These are phyloP conservation scores for Cymodocea nodosa DNA, from an alignment of 116 monocot species.

Conservation along the genomic window DNA sequence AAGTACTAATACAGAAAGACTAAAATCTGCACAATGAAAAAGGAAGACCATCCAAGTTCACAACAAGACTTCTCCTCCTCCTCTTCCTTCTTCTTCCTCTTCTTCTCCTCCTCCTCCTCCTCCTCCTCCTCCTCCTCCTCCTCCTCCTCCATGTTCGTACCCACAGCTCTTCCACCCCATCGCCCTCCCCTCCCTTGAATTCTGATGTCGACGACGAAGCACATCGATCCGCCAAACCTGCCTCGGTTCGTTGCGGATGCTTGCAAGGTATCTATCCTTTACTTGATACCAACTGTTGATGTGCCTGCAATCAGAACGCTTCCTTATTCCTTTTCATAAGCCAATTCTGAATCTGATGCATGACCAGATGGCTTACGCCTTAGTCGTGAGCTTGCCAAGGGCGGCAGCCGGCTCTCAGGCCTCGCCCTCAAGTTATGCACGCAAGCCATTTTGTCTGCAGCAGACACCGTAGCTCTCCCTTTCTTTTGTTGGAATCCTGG, in stretches of 20 bases:
- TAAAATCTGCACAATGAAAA: too few relatives aligned
- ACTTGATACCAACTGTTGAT: neutral
- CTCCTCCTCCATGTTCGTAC: too few relatives aligned
- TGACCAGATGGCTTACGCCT: neutral
- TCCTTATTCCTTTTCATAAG: neutral
- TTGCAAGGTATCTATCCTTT: neutral
- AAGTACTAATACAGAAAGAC: too few relatives aligned
- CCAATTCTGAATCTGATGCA: slow-evolving; percentile 1
- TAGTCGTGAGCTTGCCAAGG: neutral
- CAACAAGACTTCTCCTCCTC: neutral
- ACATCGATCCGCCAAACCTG: too few relatives aligned
- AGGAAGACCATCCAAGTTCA: neutral
- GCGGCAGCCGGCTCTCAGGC: neutral
- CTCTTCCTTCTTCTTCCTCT: too few relatives aligned
- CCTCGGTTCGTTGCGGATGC: too few relatives aligned
- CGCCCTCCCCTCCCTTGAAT: too few relatives aligned
- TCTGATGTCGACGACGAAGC: too few relatives aligned
- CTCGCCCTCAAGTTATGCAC: neutral
- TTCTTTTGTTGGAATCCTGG: slow-evolving; percentile 3
- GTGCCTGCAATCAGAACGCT: too few relatives aligned
- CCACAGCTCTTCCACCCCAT: too few relatives aligned
- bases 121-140: too few relatives aligned
- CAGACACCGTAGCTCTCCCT: neutral
- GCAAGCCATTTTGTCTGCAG: neutral
- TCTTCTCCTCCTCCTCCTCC: too few relatives aligned